Evolutionary conservation across 495 filamentous ascomycete genomes (phyloP).

Genomic region (Viridothelium virens): DNA sequence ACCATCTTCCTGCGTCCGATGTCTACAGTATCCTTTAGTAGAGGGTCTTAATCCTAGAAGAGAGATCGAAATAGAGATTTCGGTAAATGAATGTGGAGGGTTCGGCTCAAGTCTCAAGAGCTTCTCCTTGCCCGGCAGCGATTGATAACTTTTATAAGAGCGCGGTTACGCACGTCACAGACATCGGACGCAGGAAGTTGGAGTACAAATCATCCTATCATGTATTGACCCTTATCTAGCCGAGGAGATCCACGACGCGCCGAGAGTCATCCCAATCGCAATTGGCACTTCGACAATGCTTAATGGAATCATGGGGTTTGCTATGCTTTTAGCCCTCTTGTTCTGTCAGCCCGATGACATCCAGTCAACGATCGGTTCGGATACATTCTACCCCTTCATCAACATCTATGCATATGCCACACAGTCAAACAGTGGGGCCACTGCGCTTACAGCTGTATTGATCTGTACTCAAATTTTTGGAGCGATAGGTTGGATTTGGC

Average conservation of each 20-base stretch:
- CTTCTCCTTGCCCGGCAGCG: slow-evolving; percentile 25
- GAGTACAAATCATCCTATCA: too few species aligned
- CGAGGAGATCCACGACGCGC: slow-evolving; percentile 30
- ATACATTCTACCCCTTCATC: slow-evolving; percentile 30
- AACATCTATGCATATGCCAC: slow-evolving; percentile 29
- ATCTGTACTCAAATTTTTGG: too few species aligned
- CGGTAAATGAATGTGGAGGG: neutral
- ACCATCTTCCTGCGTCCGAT: neutral
- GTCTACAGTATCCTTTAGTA: too few species aligned
- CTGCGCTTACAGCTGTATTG: slow-evolving; percentile 13
- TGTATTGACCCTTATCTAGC: slow-evolving; percentile 26
- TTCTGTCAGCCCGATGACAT: slow-evolving; percentile 26
- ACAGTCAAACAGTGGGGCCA: slow-evolving; percentile 3
- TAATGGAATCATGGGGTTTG: slow-evolving; percentile 26
- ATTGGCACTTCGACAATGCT: slow-evolving; percentile 22
- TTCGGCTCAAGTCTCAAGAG: neutral
- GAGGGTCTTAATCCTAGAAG: too few species aligned
- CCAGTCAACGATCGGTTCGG: slow-evolving; percentile 17
- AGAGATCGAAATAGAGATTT: neutral
- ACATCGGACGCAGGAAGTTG: too few species aligned
- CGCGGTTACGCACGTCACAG: too few species aligned
- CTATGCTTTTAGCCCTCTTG: slow-evolving; percentile 29
- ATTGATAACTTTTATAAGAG: slow-evolving; percentile 17
- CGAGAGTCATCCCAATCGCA: slow-evolving; percentile 23
- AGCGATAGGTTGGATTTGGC: too few species aligned